Evolutionary conservation across 805 yeast genomes (phyloP), one percentile per base, ranked within the genome.

Genomic region (Myxozyma melibiosi): DNA sequence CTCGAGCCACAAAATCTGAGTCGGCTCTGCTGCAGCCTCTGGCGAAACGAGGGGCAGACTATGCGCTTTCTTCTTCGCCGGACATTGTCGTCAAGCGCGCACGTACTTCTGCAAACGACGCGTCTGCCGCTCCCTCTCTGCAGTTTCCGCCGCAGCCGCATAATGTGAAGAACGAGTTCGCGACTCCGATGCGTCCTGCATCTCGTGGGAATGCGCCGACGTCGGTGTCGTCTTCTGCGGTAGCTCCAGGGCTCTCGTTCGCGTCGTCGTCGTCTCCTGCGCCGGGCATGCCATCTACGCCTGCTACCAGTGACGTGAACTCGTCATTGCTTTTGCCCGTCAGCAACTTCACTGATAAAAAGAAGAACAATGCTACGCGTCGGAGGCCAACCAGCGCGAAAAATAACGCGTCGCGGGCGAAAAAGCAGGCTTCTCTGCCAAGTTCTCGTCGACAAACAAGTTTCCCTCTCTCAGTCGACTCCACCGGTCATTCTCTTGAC

Each of bases 141-240:
- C 34, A n/a, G 18, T 38, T 8, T 6, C 43, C 40, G 11, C 51
- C 31, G 43, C 38, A 4, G n/a, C 31, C 22, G 20, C 34, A 27
- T 35, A 25, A n/a, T 14, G 40, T 2, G n/a, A 33, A 27, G 31
- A 28, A 13, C 24, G 40, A 18, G 25, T 60, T 60, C 31, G 59
- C 51, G 7, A 60, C 64, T 20, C 64, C 64, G 25, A n/a, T 57
- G 42, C 53, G 64, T 9, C 62, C 64, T 9, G 58, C 64, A 6
- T 58, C 57, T n/a, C 30, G 34, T 8, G 20, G 39, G 4, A 6
- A 9, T 30, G n/a, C 43, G 33, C 22, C 57, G 25, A 24, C 45
- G 34, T 51, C 60, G 25, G 14, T 44, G 8, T 20, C 34, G 24
- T 51, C 62, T 6, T 35, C 57, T 13, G 53, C 31, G 11, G 30